Percentiles rank a stretch among this genome's conserved stretches.
Evolutionary conservation across 371 early-diverging fungal genomes (phyloP).

Genomic region (Apophysomyces sp.): DNA sequence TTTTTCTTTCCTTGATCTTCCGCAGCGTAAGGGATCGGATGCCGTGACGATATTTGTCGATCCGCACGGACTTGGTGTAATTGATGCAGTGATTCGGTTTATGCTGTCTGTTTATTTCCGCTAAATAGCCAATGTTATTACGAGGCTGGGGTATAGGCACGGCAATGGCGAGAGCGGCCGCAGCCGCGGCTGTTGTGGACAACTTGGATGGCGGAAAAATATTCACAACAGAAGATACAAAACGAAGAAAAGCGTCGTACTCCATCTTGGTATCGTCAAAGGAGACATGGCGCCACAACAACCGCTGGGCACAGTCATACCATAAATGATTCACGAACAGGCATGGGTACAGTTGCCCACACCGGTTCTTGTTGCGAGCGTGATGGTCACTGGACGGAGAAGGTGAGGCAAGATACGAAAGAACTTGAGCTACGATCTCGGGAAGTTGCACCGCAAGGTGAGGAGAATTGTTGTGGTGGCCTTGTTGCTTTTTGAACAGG

Average conservation of each 20-base stretch:
- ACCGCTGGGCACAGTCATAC: slow-evolving; percentile 36
- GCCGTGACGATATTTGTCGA: slow-evolving; percentile 18
- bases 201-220: background rate
- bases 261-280: slow-evolving; percentile 32
- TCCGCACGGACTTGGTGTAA: background rate
- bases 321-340: slow-evolving; percentile 42
- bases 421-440: slow-evolving; percentile 38
- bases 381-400: background rate
- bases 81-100: background rate
- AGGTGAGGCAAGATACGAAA: slow-evolving; percentile 20
- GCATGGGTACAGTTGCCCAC: slow-evolving; percentile 27
- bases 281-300: slow-evolving; percentile 28
- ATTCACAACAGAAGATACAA: slow-evolving; percentile 4
- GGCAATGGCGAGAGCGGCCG: slow-evolving; percentile 14
- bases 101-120: background rate
- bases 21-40: slow-evolving; percentile 36
- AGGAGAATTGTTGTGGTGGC: background rate
- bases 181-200: background rate
- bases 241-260: slow-evolving; percentile 10
- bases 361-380: background rate
- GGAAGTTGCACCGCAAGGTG: slow-evolving; percentile 34
- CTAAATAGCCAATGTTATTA: background rate
- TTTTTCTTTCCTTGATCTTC: slow-evolving; percentile 38
- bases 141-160: slow-evolving; percentile 3
- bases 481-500: slow-evolving; percentile 7